Evolutionary conservation across 345 rosid genomes (phyloP), one percentile per base, ranked within the genome.

Genomic region (Ceriops tagal): DNA sequence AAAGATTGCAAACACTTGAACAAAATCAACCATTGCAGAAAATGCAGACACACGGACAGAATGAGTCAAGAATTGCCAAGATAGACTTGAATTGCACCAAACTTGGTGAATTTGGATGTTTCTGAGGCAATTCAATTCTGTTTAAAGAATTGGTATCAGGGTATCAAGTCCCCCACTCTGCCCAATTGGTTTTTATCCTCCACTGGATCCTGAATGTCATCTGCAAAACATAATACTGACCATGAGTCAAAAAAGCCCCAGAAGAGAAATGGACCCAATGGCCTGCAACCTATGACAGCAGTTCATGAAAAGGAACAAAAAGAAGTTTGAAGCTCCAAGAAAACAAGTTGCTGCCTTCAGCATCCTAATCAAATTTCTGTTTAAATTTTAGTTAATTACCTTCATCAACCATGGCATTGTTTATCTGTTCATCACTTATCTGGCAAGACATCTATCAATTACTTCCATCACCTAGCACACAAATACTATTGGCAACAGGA

Each of bases 81-180:
- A 34, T 34, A 6, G 35, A 34, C 8, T 43, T 43, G 3, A 43
- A 43, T 16, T 43, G 47, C 4, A 3, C 47, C 16, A 43, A 43
- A 37, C 13, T 37, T 37, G 15, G 46, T 9, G 15, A 37, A 8
- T 10, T 37, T 9, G 13, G 46, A 37, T 2, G 3, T 37, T 37
- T 37, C 13, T 37, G 10, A 10, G 46, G 13, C 3, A 3, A 37
- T 34, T 34, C 8, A 5, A 34, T 34, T 34, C 35, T 6, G 35
- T 6, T 34, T 34, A 34, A 6, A 6, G 35, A 34, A 34, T 34
- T 5, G 57, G 81, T 78, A 60, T 84, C 79, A 27, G 82, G 80
- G 69, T 81, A 92, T 81, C 99, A 98, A 95, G 30, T 86, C 85
- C 80, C 87, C 88, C 72, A 90, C 92, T 79, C 90, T 85, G 57